Evolutionary conservation across 2,329 filamentous ascomycete species (phyloP), one percentile per base, ranked within the genome.

Genomic region (Escovopsis weberi): DNA sequence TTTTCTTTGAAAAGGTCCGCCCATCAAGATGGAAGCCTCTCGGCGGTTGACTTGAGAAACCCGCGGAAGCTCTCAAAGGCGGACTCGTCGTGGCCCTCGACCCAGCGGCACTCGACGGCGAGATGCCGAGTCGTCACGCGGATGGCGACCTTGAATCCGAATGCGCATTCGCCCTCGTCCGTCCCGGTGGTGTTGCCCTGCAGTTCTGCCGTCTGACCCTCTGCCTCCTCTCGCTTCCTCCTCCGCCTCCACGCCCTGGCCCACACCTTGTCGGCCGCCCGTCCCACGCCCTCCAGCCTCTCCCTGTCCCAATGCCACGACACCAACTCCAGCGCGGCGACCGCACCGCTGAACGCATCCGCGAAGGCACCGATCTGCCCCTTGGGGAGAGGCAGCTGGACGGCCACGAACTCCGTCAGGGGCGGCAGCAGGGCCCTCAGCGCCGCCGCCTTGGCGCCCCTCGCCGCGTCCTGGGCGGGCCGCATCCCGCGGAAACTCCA

Each of bases 41-140:
- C 47, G 1, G 47, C 53, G 4, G 54, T 66, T 8, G 55, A 47
- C 58, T 78, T 83, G 37, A 93, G 49, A 66, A 88, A 86, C 0
- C 85, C 87, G 46, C 79, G 82, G 48, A 98, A 86, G 56, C 88
- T 95, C 62, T 93, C 84, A 59, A 89, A 94, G 0, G 91, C 55
- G 1, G 79, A 69, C 15, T 73, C 66, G 50, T 94, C 83, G 6
- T 69, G 67, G 0, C 91, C 89, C 52, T 85, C 78, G 1, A 85
- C 55, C 88, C 60, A 64, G 30, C 83, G 69, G 42, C 82, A 66
- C 4, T 60, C 51, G 4, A 82, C 62, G 2, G 56, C 59, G 0
- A 79, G 64, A 15, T 61, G 56, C 2, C 56, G 52, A 40, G 57
- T 57, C 15, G 60, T 53, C 1, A 65, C 57, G 2, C 58, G 63